Percentiles rank a stretch among this genome's conserved stretches.
These are phyloP conservation scores for Nicotiana tabacum DNA, from an alignment of 257 asterid species.

Conservation along the genomic window DNA sequence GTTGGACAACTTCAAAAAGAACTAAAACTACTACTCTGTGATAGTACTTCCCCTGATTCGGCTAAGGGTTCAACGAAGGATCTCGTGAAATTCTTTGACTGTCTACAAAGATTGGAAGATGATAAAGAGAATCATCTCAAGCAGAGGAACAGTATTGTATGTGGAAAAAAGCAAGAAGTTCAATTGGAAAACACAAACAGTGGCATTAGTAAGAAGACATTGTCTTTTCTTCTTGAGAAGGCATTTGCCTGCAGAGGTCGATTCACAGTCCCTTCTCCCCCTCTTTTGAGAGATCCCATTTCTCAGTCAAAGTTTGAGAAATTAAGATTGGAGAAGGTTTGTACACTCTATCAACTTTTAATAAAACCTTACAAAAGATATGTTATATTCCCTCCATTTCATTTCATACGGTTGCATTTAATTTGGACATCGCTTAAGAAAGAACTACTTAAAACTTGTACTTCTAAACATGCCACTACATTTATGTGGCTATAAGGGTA, in stretches of 20 bases:
- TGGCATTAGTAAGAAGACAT: slow-evolving; percentile 39
- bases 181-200: slow-evolving; percentile 17
- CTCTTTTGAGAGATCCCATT: slow-evolving; percentile 32
- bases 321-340: slow-evolving; percentile 67
- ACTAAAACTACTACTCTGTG: slow-evolving; percentile 15
- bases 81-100: slow-evolving; percentile 30
- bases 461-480: too few relatives aligned
- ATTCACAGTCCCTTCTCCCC: slow-evolving; percentile 26
- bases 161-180: slow-evolving; percentile 26
- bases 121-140: slow-evolving; percentile 20
- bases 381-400: too few relatives aligned
- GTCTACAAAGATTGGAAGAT: slow-evolving; percentile 18
- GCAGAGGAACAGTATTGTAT: slow-evolving; percentile 20
- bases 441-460: too few relatives aligned
- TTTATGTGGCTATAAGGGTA: too few relatives aligned
- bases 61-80: slow-evolving; percentile 23
- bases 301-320: slow-evolving; percentile 38
- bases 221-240: slow-evolving; percentile 53
- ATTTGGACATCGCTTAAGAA: too few relatives aligned
- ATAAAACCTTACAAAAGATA: too few relatives aligned
- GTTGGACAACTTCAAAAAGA: slow-evolving; percentile 30
- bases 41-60: not conserved
- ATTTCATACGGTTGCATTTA: too few relatives aligned
- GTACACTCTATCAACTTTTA: not conserved
- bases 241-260: slow-evolving; percentile 41